Conservation (phyloP, 2,329 filamentous ascomycete genomes). For the Scedosporium apiospermum region DNA sequence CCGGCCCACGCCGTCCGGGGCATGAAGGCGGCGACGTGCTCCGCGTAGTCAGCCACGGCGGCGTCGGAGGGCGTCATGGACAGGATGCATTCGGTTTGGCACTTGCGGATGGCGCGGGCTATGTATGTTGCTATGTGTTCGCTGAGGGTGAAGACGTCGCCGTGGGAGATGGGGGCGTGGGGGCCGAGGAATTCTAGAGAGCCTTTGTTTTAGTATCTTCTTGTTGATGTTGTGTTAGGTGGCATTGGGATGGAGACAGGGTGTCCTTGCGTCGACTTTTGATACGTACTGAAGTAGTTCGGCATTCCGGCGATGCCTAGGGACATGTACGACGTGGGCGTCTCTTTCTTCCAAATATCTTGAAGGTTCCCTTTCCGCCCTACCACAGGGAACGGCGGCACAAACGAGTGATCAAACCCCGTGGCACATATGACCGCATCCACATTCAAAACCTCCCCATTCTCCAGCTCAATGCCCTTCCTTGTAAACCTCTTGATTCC, state of each 20-base stretch:
- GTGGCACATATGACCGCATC: conserved; percentile 51
- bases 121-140: conserved; percentile 45
- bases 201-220: not conserved
- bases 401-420: conserved; percentile 44
- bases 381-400: conserved; percentile 39
- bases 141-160: conserved; percentile 39
- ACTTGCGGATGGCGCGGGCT: conserved; percentile 35
- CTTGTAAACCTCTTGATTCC: conserved; percentile 35
- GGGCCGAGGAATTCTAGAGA: conserved; percentile 38
- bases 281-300: conserved; percentile 45
- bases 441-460: conserved; percentile 37
- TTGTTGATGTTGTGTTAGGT: not conserved
- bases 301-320: conserved; percentile 41
- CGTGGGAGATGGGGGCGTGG: conserved; percentile 40
- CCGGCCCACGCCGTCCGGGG: conserved; percentile 41
- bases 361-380: conserved; percentile 41
- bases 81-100: conserved; percentile 39
- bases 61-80: conserved; percentile 33
- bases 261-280: not conserved
- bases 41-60: conserved; percentile 40
- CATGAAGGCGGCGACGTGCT: conserved; percentile 40
- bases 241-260: not conserved
- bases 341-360: conserved; percentile 32
- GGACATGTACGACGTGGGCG: conserved; percentile 43
- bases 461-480: conserved; percentile 36